Percentiles rank a stretch among this genome's conserved stretches.
phyloP scores from a whole-genome alignment of 305 asterid genomes.

The Lippia alba region DNA sequence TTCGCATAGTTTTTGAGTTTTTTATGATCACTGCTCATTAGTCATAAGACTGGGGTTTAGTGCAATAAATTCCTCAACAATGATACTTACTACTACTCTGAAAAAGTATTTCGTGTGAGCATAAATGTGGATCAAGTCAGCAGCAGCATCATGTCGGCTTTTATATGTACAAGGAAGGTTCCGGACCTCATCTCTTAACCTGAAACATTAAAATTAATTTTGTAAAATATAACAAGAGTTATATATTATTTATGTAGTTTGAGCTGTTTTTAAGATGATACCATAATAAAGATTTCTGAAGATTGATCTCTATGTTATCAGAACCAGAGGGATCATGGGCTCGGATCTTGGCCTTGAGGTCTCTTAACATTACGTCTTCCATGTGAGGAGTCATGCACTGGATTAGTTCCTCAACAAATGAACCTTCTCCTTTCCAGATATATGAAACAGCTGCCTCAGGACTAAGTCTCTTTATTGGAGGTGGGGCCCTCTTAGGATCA shows the following conservation, averaged over 20 bases:
- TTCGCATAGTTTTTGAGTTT: no score
- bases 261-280: conserved; percentile 38
- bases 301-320: conserved; percentile 61
- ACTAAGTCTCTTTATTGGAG: conserved; percentile 90
- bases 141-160: conserved; percentile 98
- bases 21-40: no score
- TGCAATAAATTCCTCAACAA: not conserved
- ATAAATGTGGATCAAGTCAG: conserved; percentile 93
- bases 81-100: conserved; percentile 71
- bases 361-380: conserved; percentile 66
- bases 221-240: conserved; percentile 8
- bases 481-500: conserved; percentile 95
- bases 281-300: conserved; percentile 89
- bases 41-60: no score
- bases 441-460: conserved; percentile 73
- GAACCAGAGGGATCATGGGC: conserved; percentile 87
- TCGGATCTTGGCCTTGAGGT: conserved; percentile 74
- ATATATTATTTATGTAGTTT: conserved; percentile 10
- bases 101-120: conserved; percentile 87
- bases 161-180: conserved; percentile 86
- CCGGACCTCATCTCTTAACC: conserved; percentile 99
- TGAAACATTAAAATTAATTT: conserved; percentile 40
- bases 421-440: conserved; percentile 94
- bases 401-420: conserved; percentile 91
- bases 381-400: conserved; percentile 82